Evolutionary conservation across 2,329 filamentous ascomycete species (phyloP).

Genomic region (Ceratocystis eucalypticola): DNA sequence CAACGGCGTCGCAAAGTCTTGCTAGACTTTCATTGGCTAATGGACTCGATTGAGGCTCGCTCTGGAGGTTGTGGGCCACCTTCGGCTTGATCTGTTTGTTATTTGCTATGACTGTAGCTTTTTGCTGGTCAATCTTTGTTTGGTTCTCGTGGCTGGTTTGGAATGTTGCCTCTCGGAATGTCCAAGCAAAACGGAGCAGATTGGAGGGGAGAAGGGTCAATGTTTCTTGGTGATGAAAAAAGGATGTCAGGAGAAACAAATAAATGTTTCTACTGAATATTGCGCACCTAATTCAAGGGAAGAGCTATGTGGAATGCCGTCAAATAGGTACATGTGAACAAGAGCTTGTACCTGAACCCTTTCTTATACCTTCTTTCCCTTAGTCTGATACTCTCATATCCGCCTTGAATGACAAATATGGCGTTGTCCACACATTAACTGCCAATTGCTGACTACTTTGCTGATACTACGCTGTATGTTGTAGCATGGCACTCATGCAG

Average conservation of each 20-base stretch:
- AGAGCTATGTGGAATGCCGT: neutral
- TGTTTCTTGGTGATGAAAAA: too few species aligned
- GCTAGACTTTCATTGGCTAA: neutral
- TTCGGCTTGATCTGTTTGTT: neutral
- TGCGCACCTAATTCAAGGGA: neutral
- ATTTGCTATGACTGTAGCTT: too few species aligned
- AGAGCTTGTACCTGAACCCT: neutral
- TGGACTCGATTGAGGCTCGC: neutral
- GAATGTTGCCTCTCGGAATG: neutral
- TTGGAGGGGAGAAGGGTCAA: too few species aligned
- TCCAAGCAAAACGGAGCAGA: neutral
- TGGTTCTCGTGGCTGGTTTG: neutral
- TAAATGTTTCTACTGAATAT: neutral
- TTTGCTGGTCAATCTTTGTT: too few species aligned
- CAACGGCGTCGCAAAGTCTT: neutral
- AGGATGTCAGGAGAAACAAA: neutral
- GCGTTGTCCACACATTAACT: conserved; percentile 2
- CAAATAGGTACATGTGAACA: neutral
- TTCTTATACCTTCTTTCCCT: neutral
- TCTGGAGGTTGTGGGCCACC: neutral
- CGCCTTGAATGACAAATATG: conserved; percentile 11
- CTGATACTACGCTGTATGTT: neutral
- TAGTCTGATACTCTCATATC: conserved; percentile 10
- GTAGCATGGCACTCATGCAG: neutral
- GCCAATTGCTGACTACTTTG: neutral